Conservation (phyloP, 1,139 yeast species). For the Hanseniaspora gamundiae region DNA sequence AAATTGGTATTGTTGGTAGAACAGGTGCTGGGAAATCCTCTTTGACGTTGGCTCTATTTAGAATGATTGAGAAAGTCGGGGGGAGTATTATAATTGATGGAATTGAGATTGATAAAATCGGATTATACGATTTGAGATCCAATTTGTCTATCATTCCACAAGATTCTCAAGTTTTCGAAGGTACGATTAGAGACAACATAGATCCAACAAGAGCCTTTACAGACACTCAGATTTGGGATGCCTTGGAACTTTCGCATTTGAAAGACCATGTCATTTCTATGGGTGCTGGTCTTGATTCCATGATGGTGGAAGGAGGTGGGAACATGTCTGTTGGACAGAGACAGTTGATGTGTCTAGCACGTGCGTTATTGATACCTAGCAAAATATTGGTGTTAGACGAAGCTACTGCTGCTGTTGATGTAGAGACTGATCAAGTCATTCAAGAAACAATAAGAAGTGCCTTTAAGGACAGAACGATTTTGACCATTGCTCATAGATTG, state of each 20-base stretch:
- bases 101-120: conserved; percentile 56
- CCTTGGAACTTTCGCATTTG: conserved; percentile 74
- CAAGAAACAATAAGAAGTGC: conserved; percentile 82
- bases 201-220: conserved; percentile 66
- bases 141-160: conserved; percentile 88
- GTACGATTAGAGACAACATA: conserved; percentile 74
- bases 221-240: conserved; percentile 79
- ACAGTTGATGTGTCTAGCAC: conserved; percentile 81
- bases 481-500: conserved; percentile 90
- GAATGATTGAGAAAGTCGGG: conserved; percentile 69
- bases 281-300: conserved; percentile 51
- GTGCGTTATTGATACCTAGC: conserved; percentile 73
- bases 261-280: conserved; percentile 58
- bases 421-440: conserved; percentile 77
- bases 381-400: conserved; percentile 79
- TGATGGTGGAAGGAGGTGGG: conserved; percentile 70
- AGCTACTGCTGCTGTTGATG: conserved; percentile 97
- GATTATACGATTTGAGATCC: conserved; percentile 74
- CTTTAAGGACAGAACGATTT: conserved; percentile 76
- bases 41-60: conserved; percentile 74
- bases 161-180: conserved; percentile 93
- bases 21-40: conserved; percentile 98
- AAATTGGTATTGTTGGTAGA: conserved; percentile 89
- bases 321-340: conserved; percentile 87
- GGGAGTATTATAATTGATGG: conserved; percentile 72